Conservation (phyloP, 2,329 filamentous ascomycete species). For the Sphaerostilbella broomeana region DNA sequence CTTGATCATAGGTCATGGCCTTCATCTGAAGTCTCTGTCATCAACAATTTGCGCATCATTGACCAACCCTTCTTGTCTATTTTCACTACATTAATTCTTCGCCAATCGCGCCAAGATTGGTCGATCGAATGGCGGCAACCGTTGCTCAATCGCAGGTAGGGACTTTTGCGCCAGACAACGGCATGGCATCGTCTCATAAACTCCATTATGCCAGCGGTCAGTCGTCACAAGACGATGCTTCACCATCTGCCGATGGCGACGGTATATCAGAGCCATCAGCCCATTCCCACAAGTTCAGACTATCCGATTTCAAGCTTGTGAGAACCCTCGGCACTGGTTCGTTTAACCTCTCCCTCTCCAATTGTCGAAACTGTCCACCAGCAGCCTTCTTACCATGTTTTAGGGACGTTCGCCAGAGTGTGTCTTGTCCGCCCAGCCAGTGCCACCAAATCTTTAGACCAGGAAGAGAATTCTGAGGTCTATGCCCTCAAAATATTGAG, state of each 20-base stretch:
- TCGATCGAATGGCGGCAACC: constrained; percentile 16
- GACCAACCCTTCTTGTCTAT: too few species aligned
- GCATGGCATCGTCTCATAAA: constrained; percentile 10
- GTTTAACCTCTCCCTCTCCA: constrained; percentile 17
- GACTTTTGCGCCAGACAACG: constrained; percentile 7
- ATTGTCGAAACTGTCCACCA: background rate
- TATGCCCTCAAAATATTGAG: constrained; percentile 77
- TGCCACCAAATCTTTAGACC: constrained; percentile 32
- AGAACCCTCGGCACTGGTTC: constrained; percentile 71
- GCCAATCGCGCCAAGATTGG: too few species aligned
- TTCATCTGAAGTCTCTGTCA: constrained; percentile 1
- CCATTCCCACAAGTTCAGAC: constrained; percentile 25
- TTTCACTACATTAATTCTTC: too few species aligned
- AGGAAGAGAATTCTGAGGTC: constrained; percentile 41
- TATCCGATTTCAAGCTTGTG: constrained; percentile 61
- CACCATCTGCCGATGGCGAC: background rate
- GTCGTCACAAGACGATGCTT: background rate
- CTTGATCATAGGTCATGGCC: constrained; percentile 12
- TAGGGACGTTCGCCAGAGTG: constrained; percentile 75
- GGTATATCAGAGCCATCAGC: constrained; percentile 18
- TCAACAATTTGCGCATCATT: too few species aligned
- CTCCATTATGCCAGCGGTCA: constrained; percentile 5
- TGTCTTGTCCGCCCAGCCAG: constrained; percentile 65
- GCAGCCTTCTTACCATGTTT: constrained; percentile 8
- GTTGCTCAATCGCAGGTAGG: constrained; percentile 14